Percentiles rank a stretch among this genome's conserved stretches.
phyloP scores from a whole-genome alignment of 1,139 yeast species.

The Sugiyamaella novakii region DNA sequence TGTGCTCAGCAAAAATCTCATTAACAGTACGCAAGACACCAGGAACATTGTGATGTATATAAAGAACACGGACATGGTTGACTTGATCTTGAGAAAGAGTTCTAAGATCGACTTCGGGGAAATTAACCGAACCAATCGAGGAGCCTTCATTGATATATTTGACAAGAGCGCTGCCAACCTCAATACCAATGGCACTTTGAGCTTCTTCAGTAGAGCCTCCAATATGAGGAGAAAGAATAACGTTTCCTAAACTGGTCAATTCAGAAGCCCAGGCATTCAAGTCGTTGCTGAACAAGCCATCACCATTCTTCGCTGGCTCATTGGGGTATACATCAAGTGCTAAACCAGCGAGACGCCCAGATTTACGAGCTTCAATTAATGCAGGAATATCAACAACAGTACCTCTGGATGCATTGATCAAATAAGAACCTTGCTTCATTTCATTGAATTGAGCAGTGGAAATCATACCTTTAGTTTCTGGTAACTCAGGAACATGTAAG shows the following conservation, averaged over 20 bases:
- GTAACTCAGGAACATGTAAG: constrained; percentile 91
- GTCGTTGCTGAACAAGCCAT: constrained; percentile 66
- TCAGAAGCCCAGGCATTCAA: constrained; percentile 86
- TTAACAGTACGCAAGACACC: constrained; percentile 98
- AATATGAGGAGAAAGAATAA: constrained; percentile 93
- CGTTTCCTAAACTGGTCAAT: constrained; percentile 78
- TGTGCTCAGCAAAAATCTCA: constrained; percentile 91
- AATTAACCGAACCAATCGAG: constrained; percentile 95
- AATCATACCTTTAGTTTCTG: constrained; percentile 89
- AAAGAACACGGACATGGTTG: constrained; percentile 84
- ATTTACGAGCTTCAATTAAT: constrained; percentile 83
- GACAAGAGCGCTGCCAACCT: constrained; percentile 82
- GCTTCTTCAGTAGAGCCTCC: constrained; percentile 99
- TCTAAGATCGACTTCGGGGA: constrained; percentile 97
- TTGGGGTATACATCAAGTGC: constrained; percentile 96
- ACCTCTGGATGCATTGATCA: constrained; percentile 96
- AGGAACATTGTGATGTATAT: constrained; percentile 97
- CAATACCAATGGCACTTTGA: constrained; percentile 95
- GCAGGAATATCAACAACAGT: constrained; percentile 97
- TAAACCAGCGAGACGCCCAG: constrained; percentile 96
- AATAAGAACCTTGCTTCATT: constrained; percentile 95
- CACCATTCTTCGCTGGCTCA: constrained; percentile 98
- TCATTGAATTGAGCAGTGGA: constrained; percentile 90
- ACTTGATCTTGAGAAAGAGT: constrained; percentile 87
- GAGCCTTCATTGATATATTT: constrained; percentile 96